These are phyloP conservation scores for Gloeostereum incarnatum DNA, from an alignment of 768 basidiomycete species.

Conservation along the genomic window DNA sequence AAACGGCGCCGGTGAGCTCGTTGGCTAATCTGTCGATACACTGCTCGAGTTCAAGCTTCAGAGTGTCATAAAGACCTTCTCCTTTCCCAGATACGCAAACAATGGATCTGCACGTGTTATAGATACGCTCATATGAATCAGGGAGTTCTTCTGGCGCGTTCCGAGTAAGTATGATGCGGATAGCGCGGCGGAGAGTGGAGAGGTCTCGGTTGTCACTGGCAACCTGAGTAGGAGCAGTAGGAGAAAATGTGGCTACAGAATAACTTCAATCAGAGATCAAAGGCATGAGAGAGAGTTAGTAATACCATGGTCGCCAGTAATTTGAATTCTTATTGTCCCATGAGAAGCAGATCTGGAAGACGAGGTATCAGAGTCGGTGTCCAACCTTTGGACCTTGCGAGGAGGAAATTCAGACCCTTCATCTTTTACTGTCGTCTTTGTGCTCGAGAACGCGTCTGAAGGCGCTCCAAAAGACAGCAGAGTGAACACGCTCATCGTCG, in stretches of 20 bases:
- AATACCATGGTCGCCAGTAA: slow-evolving; percentile 35
- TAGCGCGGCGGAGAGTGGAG: background rate
- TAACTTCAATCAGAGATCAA: background rate
- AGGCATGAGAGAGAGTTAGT: slow-evolving; percentile 6
- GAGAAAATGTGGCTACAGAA: background rate
- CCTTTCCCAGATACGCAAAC: slow-evolving; percentile 47
- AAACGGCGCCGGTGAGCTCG: slow-evolving; percentile 20
- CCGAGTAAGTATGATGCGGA: background rate
- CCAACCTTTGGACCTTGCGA: slow-evolving; percentile 60
- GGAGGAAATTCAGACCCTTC: slow-evolving; percentile 49
- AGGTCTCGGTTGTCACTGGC: background rate
- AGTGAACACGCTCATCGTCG: slow-evolving; percentile 28
- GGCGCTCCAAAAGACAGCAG: slow-evolving; percentile 40
- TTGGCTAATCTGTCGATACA: slow-evolving; percentile 31
- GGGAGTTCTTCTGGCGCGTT: background rate
- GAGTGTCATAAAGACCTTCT: slow-evolving; percentile 44
- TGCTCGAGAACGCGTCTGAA: slow-evolving; percentile 38
- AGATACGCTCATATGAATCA: slow-evolving; percentile 40
- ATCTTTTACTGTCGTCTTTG: slow-evolving; percentile 25
- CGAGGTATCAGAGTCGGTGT: slow-evolving; percentile 57
- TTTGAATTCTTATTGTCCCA: slow-evolving; percentile 35
- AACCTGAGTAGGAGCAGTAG: background rate
- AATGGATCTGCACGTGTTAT: slow-evolving; percentile 42
- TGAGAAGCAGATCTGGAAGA: slow-evolving; percentile 16
- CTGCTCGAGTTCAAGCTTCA: slow-evolving; percentile 54